phyloP scores from a whole-genome alignment of 768 basidiomycete genomes.

The Nidularia pulvinata region DNA sequence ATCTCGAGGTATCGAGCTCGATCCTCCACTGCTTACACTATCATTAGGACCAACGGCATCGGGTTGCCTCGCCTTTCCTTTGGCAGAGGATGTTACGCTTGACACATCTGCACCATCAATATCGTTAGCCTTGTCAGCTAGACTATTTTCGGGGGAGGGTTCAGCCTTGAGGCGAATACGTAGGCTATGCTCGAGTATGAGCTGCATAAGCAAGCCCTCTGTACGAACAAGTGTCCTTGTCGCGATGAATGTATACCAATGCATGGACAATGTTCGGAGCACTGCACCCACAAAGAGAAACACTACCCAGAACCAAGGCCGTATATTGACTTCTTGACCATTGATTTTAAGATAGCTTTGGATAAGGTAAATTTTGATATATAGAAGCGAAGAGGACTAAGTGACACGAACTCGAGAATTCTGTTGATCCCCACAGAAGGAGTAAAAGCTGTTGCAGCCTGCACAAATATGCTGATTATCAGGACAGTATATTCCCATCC shows the following conservation, averaged over 20 bases:
- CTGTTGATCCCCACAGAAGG: slow-evolving; percentile 40
- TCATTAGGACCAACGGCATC: no score
- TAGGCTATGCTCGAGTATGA: slow-evolving; percentile 42
- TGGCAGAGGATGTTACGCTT: no score
- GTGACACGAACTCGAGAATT: slow-evolving; percentile 29
- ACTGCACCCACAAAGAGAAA: slow-evolving; percentile 6
- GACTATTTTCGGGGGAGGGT: slow-evolving; percentile 4
- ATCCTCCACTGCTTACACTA: not conserved
- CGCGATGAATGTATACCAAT: slow-evolving; percentile 35
- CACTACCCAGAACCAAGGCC: slow-evolving; percentile 13
- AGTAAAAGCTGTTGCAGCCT: slow-evolving; percentile 23
- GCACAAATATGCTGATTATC: slow-evolving; percentile 20
- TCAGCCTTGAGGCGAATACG: slow-evolving; percentile 58
- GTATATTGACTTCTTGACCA: slow-evolving; percentile 3
- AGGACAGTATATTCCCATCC: slow-evolving; percentile 28
- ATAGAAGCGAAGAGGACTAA: not conserved
- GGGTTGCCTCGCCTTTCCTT: no score
- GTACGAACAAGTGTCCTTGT: slow-evolving; percentile 43
- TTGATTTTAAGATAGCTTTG: slow-evolving; percentile 18
- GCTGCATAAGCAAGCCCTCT: slow-evolving; percentile 41
- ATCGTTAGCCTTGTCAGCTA: not conserved
- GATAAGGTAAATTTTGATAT: not conserved
- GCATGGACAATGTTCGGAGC: slow-evolving; percentile 13
- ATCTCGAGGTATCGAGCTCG: not conserved
- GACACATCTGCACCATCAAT: not conserved